Percentiles rank a stretch among this genome's conserved stretches.
phyloP scores from a whole-genome alignment of 768 basidiomycete species.

The Rhodocollybia butyracea region DNA sequence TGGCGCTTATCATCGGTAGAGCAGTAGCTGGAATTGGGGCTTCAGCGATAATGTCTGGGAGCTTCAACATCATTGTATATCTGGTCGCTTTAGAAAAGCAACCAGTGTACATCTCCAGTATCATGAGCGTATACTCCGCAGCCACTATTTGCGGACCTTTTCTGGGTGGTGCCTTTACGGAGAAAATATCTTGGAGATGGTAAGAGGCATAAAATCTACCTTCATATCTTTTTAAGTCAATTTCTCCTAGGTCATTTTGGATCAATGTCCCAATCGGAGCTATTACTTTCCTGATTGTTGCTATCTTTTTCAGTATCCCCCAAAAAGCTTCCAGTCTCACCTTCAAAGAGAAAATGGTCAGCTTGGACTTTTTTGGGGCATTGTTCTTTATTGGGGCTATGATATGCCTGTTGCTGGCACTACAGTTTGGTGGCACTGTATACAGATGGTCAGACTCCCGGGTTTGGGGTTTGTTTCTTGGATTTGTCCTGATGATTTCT shows the following conservation, averaged over 20 bases:
- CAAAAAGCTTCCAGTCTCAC: neutral
- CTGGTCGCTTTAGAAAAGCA: conserved; percentile 20
- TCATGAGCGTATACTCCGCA: conserved; percentile 25
- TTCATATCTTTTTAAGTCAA: neutral
- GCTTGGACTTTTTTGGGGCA: conserved; percentile 2
- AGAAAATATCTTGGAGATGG: conserved; percentile 11
- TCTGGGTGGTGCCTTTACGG: conserved; percentile 25
- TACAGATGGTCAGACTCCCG: conserved; percentile 31
- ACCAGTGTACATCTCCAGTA: conserved; percentile 31
- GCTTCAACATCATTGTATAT: neutral
- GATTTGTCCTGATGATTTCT: neutral
- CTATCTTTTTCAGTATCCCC: conserved; percentile 5
- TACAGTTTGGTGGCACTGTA: conserved; percentile 42
- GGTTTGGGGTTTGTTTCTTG: conserved; percentile 13
- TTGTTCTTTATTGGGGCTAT: conserved; percentile 12
- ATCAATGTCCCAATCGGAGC: conserved; percentile 17
- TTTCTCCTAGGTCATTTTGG: neutral
- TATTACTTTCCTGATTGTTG: conserved; percentile 9
- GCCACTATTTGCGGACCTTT: conserved; percentile 19
- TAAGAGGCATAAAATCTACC: neutral
- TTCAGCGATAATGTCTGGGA: conserved; percentile 20
- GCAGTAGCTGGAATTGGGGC: conserved; percentile 41
- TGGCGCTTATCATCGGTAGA: conserved; percentile 33
- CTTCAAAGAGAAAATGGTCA: neutral
- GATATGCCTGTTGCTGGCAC: conserved; percentile 35